phyloP scores from a whole-genome alignment of 73 alveolate species.

The Effrenium voratum region DNA sequence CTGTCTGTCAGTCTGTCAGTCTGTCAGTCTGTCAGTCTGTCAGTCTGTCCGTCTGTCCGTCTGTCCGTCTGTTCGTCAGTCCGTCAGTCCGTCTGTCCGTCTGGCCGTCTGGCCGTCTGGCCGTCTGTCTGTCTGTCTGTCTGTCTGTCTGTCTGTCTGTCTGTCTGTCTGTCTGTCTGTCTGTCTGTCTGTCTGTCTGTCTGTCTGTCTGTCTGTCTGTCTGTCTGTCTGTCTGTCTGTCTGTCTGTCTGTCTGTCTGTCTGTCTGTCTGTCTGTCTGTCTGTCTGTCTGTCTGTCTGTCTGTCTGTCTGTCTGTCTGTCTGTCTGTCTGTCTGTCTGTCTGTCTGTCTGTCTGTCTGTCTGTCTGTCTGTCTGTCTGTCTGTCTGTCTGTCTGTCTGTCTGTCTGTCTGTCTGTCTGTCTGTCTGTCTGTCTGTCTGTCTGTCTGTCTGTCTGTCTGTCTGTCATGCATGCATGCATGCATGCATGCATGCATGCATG shows the following conservation, averaged over 20 bases:
- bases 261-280: background rate
- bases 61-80: background rate
- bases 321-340: background rate
- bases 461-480: too few species aligned
- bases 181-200: conserved; percentile 17
- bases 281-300: background rate
- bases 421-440: conserved; percentile 12
- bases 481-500: too few species aligned
- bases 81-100: background rate
- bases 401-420: conserved; percentile 22
- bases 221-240: background rate
- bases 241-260: background rate
- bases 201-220: background rate
- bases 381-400: conserved; percentile 22
- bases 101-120: background rate
- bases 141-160: conserved; percentile 22
- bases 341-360: background rate
- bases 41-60: background rate
- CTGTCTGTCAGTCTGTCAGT: conserved; percentile 12
- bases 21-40: conserved; percentile 12
- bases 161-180: conserved; percentile 22
- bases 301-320: background rate
- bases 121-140: conserved; percentile 18
- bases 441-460: background rate
- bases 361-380: background rate